Base-by-base conservation (phyloP, 495 filamentous ascomycete species). In the Daldinia loculata region DNA sequence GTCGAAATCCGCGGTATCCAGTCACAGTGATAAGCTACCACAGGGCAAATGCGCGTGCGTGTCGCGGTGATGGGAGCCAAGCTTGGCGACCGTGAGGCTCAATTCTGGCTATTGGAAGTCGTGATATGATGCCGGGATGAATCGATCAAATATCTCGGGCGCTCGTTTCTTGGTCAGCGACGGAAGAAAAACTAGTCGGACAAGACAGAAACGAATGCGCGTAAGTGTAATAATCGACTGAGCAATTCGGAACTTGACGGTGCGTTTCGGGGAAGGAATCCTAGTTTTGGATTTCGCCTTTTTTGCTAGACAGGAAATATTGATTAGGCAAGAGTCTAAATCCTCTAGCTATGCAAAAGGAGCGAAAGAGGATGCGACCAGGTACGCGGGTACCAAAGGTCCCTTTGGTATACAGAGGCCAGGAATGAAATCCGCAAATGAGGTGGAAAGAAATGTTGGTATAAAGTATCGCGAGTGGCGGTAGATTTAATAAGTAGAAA, bases 121-220 rank as follows among this genome's bases (percentile, higher is more conserved):
- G 55, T 22, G 43, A 11, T 48, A 48, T 48, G 39, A 52, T 53
- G n/a, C 38, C 38, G 30, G 5, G 30, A 29, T n/a, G n/a, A 29
- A 41, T 39, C 27, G 19, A 50, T 41, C 30, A 55, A 66, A 27
- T 32, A 24, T 63, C n/a, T 57, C 43, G 43, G 52, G 30, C 51
- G 65, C 60, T 29, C 51, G 62, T 68, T 48, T 50, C 17, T 63
- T 60, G 53, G 75, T 76, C 72, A 76, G 70, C 74, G 63, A 67
- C 58, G 32, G 39, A 66, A 19, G 17, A 48, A 63, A n/a, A 63
- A 39, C 55, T 6, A 24, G 29, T 50, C 63, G 30, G 39, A 60
- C 48, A 43, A 51, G 43, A 63, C 9, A 62, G 55, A 38, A 56
- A 58, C 48, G 51, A 15, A 58, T 56, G 65, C 61, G 65, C 61